phyloP scores from a whole-genome alignment of 345 rosid species.

The Salix brachista region DNA sequence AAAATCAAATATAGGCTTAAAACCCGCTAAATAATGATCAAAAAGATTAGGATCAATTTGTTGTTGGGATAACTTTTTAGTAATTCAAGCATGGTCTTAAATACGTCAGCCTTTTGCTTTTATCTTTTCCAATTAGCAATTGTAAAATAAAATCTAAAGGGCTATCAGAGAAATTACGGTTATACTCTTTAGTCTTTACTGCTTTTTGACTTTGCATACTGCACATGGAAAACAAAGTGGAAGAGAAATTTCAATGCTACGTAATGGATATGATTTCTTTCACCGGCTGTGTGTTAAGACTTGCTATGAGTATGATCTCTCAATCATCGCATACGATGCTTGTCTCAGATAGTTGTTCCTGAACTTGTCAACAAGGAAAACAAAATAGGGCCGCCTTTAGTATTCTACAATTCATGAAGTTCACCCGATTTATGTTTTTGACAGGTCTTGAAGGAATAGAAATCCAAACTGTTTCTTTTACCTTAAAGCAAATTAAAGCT shows the following conservation, averaged over 20 bases:
- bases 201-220: no score
- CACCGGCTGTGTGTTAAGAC: background rate
- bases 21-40: no score
- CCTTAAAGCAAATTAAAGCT: slow-evolving; percentile 47
- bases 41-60: no score
- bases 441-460: slow-evolving; percentile 21
- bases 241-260: background rate
- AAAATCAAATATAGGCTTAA: no score
- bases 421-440: background rate
- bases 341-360: background rate
- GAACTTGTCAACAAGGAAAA: background rate
- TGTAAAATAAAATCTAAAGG: no score
- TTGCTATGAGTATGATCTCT: background rate
- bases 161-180: no score
- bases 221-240: background rate
- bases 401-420: background rate
- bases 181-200: no score
- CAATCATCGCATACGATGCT: background rate
- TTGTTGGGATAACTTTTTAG: no score
- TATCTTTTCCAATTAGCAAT: no score
- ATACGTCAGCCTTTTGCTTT: no score
- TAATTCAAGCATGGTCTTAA: no score
- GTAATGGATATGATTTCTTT: background rate
- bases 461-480: slow-evolving; percentile 27
- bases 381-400: background rate